These are phyloP conservation scores for Xylaria flabelliformis DNA, from an alignment of 495 filamentous ascomycete genomes.

Conservation along the genomic window DNA sequence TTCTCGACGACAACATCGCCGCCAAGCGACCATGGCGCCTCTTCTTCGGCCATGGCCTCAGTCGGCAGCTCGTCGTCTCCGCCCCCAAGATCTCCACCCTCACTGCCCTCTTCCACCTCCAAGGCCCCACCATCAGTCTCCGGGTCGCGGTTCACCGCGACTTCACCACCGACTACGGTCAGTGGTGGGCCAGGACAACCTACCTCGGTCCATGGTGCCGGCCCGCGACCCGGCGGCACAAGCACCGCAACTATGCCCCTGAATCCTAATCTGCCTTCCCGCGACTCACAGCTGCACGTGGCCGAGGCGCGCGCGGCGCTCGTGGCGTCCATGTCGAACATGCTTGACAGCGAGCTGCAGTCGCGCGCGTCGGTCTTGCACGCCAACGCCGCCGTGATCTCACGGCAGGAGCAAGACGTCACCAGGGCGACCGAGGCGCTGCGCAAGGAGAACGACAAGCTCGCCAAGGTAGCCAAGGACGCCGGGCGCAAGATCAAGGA, in stretches of 20 bases:
- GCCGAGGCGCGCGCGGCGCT: slow-evolving; percentile 77
- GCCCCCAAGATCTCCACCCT: slow-evolving; percentile 20
- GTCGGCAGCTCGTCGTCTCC: slow-evolving; percentile 21
- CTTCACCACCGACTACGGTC: slow-evolving; percentile 26
- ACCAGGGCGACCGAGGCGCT: slow-evolving; percentile 68
- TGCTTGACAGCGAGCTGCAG: slow-evolving; percentile 73
- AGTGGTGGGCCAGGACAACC: slow-evolving; percentile 3
- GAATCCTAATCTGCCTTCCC: slow-evolving; percentile 38
- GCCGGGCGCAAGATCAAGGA: slow-evolving; percentile 81
- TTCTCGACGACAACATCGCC: slow-evolving; percentile 17
- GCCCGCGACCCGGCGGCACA: slow-evolving; percentile 22
- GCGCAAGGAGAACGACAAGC: slow-evolving; percentile 72
- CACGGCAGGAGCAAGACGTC: slow-evolving; percentile 75
- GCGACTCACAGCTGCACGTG: slow-evolving; percentile 52
- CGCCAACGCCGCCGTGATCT: slow-evolving; percentile 70
- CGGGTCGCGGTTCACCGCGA: slow-evolving; percentile 28
- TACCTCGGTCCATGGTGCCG: slow-evolving; percentile 25
- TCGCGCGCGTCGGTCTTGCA: slow-evolving; percentile 79
- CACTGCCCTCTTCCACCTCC: slow-evolving; percentile 23
- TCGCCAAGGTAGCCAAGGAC: slow-evolving; percentile 70
- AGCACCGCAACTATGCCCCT: slow-evolving; percentile 31
- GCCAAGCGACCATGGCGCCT: slow-evolving; percentile 7
- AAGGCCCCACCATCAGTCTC: slow-evolving; percentile 25
- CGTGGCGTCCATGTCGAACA: slow-evolving; percentile 76
- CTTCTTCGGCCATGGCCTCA: slow-evolving; percentile 13